Percentiles rank a stretch among this genome's conserved stretches.
Evolutionary conservation across 106 monocot species (phyloP).

Genomic region (Acanthochlamys bracteata): DNA sequence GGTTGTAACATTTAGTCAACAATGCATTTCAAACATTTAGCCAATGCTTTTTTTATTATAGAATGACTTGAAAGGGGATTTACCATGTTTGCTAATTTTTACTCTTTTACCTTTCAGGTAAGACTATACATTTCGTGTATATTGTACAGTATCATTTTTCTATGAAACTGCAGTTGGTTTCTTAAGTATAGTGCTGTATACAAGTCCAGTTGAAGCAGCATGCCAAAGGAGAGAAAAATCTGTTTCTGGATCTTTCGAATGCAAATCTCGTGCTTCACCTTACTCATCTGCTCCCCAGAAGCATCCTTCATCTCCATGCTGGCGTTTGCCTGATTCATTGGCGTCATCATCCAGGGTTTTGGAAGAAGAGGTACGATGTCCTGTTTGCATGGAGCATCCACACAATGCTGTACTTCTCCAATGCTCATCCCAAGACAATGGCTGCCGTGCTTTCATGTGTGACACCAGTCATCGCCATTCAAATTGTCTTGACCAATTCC

Average conservation of each 20-base stretch:
- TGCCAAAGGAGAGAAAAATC: constrained; percentile 74
- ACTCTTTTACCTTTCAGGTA: too few species aligned
- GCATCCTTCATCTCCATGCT: constrained; percentile 16
- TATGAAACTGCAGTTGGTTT: too few species aligned
- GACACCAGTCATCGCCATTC: constrained; percentile 91
- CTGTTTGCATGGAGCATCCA: constrained; percentile 93
- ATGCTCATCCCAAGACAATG: constrained; percentile 63
- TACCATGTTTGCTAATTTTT: too few species aligned
- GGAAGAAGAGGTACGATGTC: constrained; percentile 57
- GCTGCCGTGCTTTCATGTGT: constrained; percentile 87
- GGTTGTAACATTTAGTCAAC: too few species aligned
- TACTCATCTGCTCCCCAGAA: constrained; percentile 25
- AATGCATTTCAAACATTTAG: too few species aligned
- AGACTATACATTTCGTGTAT: too few species aligned
- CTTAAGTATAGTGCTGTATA: too few species aligned
- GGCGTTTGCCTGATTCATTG: constrained; percentile 10
- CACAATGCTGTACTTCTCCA: constrained; percentile 91
- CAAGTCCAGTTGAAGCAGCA: constrained; percentile 8
- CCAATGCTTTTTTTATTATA: too few species aligned
- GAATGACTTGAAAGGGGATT: too few species aligned
- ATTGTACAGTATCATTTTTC: too few species aligned
- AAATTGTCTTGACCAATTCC: constrained; percentile 86
- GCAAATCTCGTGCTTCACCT: constrained; percentile 35
- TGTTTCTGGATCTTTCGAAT: constrained; percentile 54
- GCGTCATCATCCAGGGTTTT: constrained; percentile 19